Evolutionary conservation across 768 basidiomycete genomes (phyloP).

Genomic region (Lenzites betulinus): DNA sequence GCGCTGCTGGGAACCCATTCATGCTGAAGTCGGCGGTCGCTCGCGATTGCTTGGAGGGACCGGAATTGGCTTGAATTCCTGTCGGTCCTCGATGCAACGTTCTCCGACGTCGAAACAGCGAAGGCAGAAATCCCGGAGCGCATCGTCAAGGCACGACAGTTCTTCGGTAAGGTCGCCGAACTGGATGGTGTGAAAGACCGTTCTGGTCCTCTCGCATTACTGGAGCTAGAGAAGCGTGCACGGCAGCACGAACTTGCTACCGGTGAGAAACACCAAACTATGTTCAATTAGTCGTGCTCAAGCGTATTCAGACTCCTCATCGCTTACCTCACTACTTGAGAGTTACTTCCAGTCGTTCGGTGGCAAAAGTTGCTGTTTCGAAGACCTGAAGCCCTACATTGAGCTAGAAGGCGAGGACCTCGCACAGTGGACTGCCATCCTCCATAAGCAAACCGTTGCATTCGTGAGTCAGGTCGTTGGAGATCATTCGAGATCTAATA

Average conservation of each 20-base stretch:
- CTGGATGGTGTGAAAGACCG: conserved; percentile 74
- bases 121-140: conserved; percentile 42
- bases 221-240: conserved; percentile 74
- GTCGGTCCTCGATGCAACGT: conserved; percentile 68
- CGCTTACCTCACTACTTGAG: conserved; percentile 53
- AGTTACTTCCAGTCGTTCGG: conserved; percentile 73
- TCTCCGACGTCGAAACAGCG: conserved; percentile 43
- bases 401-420: conserved; percentile 49
- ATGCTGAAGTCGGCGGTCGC: conserved; percentile 3
- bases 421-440: conserved; percentile 53
- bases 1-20: neutral
- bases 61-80: conserved; percentile 88
- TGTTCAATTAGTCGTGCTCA: no score
- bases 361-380: conserved; percentile 84
- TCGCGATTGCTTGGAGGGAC: conserved; percentile 46
- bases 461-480: conserved; percentile 44
- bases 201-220: conserved; percentile 67
- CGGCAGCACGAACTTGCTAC: conserved; percentile 47
- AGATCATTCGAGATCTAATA: neutral
- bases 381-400: conserved; percentile 77
- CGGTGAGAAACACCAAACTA: conserved; percentile 35
- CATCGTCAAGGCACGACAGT: conserved; percentile 45
- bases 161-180: conserved; percentile 60
- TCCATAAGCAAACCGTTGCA: conserved; percentile 45
- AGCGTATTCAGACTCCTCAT: conserved; percentile 42